Percentiles rank a stretch among this genome's conserved stretches.
Conservation (phyloP, 495 filamentous ascomycete genomes). For the Xylaria scruposa region DNA sequence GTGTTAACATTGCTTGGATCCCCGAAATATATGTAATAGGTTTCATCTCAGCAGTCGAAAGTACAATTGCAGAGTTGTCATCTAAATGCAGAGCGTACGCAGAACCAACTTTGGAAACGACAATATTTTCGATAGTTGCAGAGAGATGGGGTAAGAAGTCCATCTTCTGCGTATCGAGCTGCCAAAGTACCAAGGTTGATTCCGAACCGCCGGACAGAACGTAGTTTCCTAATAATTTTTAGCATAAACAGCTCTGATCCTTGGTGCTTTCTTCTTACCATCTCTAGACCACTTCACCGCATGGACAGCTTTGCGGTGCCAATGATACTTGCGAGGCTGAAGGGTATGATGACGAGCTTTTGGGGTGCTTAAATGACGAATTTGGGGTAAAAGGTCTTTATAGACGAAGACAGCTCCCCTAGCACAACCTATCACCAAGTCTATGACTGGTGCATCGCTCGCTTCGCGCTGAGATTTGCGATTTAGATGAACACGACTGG, state of each 20-base stretch:
- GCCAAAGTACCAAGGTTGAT: slow-evolving; percentile 93
- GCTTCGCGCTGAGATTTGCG: slow-evolving; percentile 45
- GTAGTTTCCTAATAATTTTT: slow-evolving; percentile 77
- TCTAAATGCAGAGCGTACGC: slow-evolving; percentile 83
- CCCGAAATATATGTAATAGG: slow-evolving; percentile 82
- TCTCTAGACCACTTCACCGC: slow-evolving; percentile 87
- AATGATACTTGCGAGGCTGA: slow-evolving; percentile 73
- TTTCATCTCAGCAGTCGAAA: slow-evolving; percentile 85
- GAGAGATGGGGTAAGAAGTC: slow-evolving; percentile 88
- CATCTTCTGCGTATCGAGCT: slow-evolving; percentile 81
- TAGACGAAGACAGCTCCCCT: slow-evolving; percentile 80
- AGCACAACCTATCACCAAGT: slow-evolving; percentile 77
- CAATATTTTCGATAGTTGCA: slow-evolving; percentile 79
- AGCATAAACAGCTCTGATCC: slow-evolving; percentile 30
- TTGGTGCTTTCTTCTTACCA: slow-evolving; percentile 62
- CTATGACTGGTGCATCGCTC: slow-evolving; percentile 52
- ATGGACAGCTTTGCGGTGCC: slow-evolving; percentile 85
- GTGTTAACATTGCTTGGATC: slow-evolving; percentile 68
- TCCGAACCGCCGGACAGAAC: slow-evolving; percentile 91
- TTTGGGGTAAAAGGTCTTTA: slow-evolving; percentile 68
- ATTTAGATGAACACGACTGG: slow-evolving; percentile 39
- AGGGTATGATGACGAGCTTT: slow-evolving; percentile 45
- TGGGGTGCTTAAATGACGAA: slow-evolving; percentile 42
- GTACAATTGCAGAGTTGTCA: slow-evolving; percentile 86
- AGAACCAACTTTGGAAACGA: slow-evolving; percentile 77